phyloP scores from a whole-genome alignment of 2,329 filamentous ascomycete species.

The Diplodia intermedia region DNA sequence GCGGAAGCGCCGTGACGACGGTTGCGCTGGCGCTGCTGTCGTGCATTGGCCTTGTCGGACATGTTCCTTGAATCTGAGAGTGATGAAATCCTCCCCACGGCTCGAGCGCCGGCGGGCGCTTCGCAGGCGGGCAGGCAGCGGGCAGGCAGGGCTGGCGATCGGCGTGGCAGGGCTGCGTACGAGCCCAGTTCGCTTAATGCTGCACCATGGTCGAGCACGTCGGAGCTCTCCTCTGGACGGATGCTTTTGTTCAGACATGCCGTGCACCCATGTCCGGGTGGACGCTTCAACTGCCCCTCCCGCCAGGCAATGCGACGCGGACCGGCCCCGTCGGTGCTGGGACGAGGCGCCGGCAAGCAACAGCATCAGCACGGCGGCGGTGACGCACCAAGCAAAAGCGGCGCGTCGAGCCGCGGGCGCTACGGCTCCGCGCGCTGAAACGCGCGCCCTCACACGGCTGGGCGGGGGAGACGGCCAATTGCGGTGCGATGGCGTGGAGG shows the following conservation, averaged over 20 bases:
- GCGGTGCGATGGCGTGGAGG: background rate
- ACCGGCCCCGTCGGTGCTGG: background rate
- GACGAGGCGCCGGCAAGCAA: slow-evolving; percentile 14
- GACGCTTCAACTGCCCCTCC: too few species aligned
- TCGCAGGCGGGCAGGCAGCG: background rate
- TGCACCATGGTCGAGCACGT: too few species aligned
- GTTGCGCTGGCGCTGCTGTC: slow-evolving; percentile 28
- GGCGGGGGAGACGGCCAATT: slow-evolving; percentile 9
- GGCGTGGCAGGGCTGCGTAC: slow-evolving; percentile 14
- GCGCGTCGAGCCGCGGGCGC: slow-evolving; percentile 25
- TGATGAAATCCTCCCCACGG: slow-evolving; percentile 11
- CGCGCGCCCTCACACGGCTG: slow-evolving; percentile 3
- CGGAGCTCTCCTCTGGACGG: too few species aligned
- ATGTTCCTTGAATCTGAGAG: slow-evolving; percentile 16
- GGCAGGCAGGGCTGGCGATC: slow-evolving; percentile 18
- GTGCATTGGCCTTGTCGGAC: slow-evolving; percentile 19
- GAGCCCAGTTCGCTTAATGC: too few species aligned
- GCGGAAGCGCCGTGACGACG: slow-evolving; percentile 26
- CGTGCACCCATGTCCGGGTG: too few species aligned
- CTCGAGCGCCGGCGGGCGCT: slow-evolving; percentile 2
- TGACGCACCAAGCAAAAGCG: background rate
- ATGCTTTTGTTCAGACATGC: too few species aligned
- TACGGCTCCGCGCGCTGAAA: slow-evolving; percentile 26
- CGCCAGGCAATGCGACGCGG: too few species aligned
- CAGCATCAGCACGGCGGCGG: background rate